Percentiles rank a stretch among this genome's conserved stretches.
phyloP scores from a whole-genome alignment of 495 filamentous ascomycete genomes.

The Tetracladium setigerum region DNA sequence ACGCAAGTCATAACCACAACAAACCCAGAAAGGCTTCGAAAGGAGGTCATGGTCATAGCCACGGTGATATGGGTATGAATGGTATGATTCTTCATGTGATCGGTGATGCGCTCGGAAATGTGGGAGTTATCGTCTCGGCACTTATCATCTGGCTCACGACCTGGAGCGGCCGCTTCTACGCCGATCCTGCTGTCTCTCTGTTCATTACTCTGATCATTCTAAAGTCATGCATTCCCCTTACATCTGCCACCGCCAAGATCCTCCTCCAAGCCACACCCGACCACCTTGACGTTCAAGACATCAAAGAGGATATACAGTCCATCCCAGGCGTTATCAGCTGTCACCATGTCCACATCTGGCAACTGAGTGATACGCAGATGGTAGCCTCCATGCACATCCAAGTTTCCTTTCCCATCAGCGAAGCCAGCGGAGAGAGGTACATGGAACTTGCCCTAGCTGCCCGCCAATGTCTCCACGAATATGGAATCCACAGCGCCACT shows the following conservation, averaged over 20 bases:
- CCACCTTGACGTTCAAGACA: conserved; percentile 78
- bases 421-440: conserved; percentile 69
- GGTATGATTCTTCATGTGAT: conserved; percentile 95
- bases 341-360: conserved; percentile 97
- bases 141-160: conserved; percentile 85
- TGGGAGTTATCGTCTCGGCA: conserved; percentile 91
- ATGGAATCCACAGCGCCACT: conserved; percentile 95
- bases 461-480: conserved; percentile 80
- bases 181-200: conserved; percentile 90
- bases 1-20: conserved; percentile 70
- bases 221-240: conserved; percentile 81
- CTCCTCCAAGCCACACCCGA: conserved; percentile 88
- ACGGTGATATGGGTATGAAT: conserved; percentile 93
- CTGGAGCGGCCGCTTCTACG: conserved; percentile 56
- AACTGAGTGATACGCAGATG: conserved; percentile 86
- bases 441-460: conserved; percentile 81
- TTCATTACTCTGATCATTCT: conserved; percentile 96
- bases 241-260: conserved; percentile 87
- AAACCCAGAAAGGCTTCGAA: conserved; percentile 59
- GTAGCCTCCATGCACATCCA: conserved; percentile 90
- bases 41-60: conserved; percentile 58
- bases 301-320: conserved; percentile 81
- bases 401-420: conserved; percentile 61
- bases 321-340: conserved; percentile 80
- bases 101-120: conserved; percentile 93